These are phyloP conservation scores for Jamesozyma spencerorum DNA, from an alignment of 805 yeast genomes.

Conservation along the genomic window DNA sequence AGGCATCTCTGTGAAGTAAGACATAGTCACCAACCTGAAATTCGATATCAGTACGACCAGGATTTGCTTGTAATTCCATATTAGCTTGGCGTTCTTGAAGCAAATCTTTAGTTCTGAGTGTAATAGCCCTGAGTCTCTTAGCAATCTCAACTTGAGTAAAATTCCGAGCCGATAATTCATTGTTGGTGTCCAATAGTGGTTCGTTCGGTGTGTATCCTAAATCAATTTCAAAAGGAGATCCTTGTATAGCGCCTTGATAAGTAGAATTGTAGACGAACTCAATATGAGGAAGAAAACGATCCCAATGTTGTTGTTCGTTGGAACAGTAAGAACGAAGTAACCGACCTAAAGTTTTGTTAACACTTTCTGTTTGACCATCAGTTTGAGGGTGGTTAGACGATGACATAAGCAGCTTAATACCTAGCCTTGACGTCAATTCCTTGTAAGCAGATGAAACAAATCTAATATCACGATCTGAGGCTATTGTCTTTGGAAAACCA, in stretches of 20 bases:
- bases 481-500: slow-evolving; percentile 8
- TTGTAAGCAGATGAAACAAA: slow-evolving; percentile 2
- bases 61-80: slow-evolving; percentile 1
- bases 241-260: background rate
- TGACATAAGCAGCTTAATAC: slow-evolving; percentile 4
- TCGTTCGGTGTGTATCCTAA: slow-evolving; percentile 8
- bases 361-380: slow-evolving; percentile 7
- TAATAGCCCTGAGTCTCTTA: background rate
- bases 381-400: slow-evolving; percentile 1
- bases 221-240: slow-evolving; percentile 7
- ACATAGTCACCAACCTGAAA: slow-evolving; percentile 4
- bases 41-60: background rate
- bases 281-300: slow-evolving; percentile 2
- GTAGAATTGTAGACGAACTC: slow-evolving; percentile 8
- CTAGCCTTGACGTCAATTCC: slow-evolving; percentile 2
- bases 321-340: slow-evolving; percentile 1
- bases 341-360: background rate
- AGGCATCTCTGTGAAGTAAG: slow-evolving; percentile 6
- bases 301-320: slow-evolving; percentile 3
- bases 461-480: slow-evolving; percentile 5
- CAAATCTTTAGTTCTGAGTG: slow-evolving; percentile 1
- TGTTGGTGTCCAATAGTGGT: slow-evolving; percentile 1
- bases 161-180: background rate
- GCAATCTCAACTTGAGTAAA: slow-evolving; percentile 1
- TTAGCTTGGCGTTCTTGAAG: background rate